These are phyloP conservation scores for Backusella mclennaniae DNA, from an alignment of 192 early-diverging fungal species.

Conservation along the genomic window DNA sequence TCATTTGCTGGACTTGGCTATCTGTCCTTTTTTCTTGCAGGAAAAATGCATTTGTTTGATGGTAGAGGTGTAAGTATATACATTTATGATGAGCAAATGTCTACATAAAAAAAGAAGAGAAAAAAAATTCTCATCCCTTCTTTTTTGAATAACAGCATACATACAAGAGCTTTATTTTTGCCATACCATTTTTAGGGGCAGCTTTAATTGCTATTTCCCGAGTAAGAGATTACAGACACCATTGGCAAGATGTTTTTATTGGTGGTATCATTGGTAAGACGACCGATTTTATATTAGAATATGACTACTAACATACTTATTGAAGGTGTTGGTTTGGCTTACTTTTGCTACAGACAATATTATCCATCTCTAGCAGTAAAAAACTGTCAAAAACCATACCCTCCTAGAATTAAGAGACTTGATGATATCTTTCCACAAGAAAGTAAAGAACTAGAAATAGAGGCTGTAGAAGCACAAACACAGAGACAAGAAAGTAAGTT, in stretches of 20 bases:
- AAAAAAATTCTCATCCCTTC: neutral
- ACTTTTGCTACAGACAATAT: conserved; percentile 67
- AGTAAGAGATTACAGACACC: conserved; percentile 74
- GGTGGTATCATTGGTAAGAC: conserved; percentile 58
- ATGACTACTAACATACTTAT: neutral
- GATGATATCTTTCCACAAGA: neutral
- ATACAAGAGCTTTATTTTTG: conserved; percentile 63
- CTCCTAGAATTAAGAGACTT: conserved; percentile 8
- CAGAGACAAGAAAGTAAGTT: neutral
- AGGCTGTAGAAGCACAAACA: neutral
- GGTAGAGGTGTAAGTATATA: conserved; percentile 40
- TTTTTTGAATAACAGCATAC: conserved; percentile 40
- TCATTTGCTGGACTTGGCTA: conserved; percentile 75
- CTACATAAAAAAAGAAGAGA: neutral
- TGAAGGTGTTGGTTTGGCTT: conserved; percentile 58
- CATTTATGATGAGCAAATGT: neutral
- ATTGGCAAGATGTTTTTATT: conserved; percentile 73
- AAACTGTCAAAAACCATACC: neutral
- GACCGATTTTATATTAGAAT: neutral
- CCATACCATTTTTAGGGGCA: conserved; percentile 56
- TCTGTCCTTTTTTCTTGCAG: conserved; percentile 67
- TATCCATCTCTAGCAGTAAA: conserved; percentile 44
- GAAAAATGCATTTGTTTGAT: conserved; percentile 72
- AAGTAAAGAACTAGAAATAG: neutral
- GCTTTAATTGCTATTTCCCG: conserved; percentile 64